Conservation (phyloP, 2,329 filamentous ascomycete species). For the Colletotrichum sp. region DNA sequence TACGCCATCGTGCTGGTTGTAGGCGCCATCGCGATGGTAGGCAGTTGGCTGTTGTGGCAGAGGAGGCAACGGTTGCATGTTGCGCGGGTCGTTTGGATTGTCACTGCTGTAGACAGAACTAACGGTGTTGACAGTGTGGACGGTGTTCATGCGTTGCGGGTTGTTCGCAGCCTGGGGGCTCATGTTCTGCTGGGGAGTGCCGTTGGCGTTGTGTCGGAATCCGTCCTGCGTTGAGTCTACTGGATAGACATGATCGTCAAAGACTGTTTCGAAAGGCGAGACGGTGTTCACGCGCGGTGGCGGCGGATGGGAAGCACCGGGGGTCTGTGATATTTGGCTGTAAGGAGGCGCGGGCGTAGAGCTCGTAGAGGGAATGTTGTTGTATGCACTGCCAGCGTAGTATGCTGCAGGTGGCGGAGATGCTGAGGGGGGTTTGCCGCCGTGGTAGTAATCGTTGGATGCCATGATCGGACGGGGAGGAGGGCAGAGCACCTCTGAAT, state of each 20-base stretch:
- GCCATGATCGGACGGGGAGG: constrained; percentile 53
- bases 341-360: constrained; percentile 44
- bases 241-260: constrained; percentile 72
- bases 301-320: constrained; percentile 28
- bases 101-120: constrained; percentile 9
- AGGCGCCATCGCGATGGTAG: neutral
- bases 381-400: constrained; percentile 34
- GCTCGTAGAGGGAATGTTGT: constrained; percentile 47
- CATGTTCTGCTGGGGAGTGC: neutral
- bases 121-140: constrained; percentile 6
- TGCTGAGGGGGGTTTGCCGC: constrained; percentile 43
- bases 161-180: constrained; percentile 3
- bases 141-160: constrained; percentile 25
- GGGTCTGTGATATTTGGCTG: constrained; percentile 24
- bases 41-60: neutral
- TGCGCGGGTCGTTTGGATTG: neutral
- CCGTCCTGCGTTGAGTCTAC: constrained; percentile 43
- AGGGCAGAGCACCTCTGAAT: neutral
- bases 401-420: constrained; percentile 46
- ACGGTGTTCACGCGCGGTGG: constrained; percentile 41
- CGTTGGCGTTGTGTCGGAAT: constrained; percentile 27
- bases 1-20: neutral
- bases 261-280: constrained; percentile 69
- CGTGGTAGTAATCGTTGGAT: constrained; percentile 68
- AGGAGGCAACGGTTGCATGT: neutral